Evolutionary conservation across 116 monocot genomes (phyloP).

Genomic region (Trichopus zeylanicus): DNA sequence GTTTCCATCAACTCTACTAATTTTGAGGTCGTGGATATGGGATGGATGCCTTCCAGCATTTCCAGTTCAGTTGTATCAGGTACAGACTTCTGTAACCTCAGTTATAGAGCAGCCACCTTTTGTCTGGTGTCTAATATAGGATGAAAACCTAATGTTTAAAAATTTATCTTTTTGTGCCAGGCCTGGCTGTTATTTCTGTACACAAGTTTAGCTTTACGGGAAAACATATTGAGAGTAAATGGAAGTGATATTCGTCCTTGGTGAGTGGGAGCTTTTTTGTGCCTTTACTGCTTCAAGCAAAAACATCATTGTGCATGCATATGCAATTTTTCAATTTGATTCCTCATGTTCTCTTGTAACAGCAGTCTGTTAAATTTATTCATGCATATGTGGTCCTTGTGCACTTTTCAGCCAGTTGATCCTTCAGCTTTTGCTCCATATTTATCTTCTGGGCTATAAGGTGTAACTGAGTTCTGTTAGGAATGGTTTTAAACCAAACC

Average conservation of each 20-base stretch:
- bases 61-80: conserved; percentile 73
- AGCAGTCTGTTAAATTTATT: too few relatives aligned
- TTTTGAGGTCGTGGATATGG: conserved; percentile 56
- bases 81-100: conserved; percentile 6
- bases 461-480: too few relatives aligned
- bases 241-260: conserved; percentile 59
- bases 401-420: too few relatives aligned
- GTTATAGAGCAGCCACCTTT: background rate
- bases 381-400: too few relatives aligned
- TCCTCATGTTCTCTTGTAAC: too few relatives aligned
- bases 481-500: too few relatives aligned
- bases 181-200: conserved; percentile 70
- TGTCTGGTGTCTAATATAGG: background rate
- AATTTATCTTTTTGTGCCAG: conserved; percentile 18
- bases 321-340: too few relatives aligned
- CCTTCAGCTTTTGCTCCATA: too few relatives aligned
- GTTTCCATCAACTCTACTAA: conserved; percentile 49
- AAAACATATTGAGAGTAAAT: conserved; percentile 57
- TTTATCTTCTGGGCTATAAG: too few relatives aligned
- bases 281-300: too few relatives aligned
- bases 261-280: conserved; percentile 15
- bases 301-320: too few relatives aligned
- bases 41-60: conserved; percentile 68
- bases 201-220: conserved; percentile 54
- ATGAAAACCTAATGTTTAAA: background rate